Evolutionary conservation across 345 rosid genomes (phyloP), one percentile per base, ranked within the genome.

Genomic region (Salix purpurea): DNA sequence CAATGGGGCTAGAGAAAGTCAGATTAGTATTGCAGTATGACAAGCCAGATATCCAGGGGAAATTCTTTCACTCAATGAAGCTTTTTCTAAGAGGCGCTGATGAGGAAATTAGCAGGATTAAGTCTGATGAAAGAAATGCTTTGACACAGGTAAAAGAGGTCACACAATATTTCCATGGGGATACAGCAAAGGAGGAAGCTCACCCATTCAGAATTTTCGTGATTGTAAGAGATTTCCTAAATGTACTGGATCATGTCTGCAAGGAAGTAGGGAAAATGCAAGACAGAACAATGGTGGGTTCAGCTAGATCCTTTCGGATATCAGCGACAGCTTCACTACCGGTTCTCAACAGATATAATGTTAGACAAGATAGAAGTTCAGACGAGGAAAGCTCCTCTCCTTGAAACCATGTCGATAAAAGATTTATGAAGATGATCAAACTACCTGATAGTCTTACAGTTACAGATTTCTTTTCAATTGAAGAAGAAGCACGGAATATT

Each of bases 151-250:
- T 96, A 75, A 96, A 92, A 84, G 97, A 93, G 79, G 99, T 87
- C n/a, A 93, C 99, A 7, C 90, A 85, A 74, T 96, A 96, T 80
- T 96, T 96, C 76, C 98, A 96, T 40, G 99, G 97, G 78, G 89
- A 91, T 67, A 64, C 93, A 19, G 90, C 87, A 3, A 96, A 87
- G 87, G 99, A 95, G 87, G 99, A 88, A 89, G 97, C 98, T 61
- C 99, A 95, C 80, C 97, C 94, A 39, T 83, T 90, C 64, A 85
- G 99, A 82, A 91, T 93, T 62, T 96, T 96, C 82, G 84, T 93
- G 92, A 89, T 96, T 40, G 98, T 96, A 16, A 87, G 98, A 82
- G 98, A 96, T 82, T 93, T 96, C 80, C 89, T 93, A 7, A 87
- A 84, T 10, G 76, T 87, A 74, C 77, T 96, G 79, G 99, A 96